Evolutionary conservation across 306 rosid species (phyloP).

Genomic region (Carpinus fangiana): DNA sequence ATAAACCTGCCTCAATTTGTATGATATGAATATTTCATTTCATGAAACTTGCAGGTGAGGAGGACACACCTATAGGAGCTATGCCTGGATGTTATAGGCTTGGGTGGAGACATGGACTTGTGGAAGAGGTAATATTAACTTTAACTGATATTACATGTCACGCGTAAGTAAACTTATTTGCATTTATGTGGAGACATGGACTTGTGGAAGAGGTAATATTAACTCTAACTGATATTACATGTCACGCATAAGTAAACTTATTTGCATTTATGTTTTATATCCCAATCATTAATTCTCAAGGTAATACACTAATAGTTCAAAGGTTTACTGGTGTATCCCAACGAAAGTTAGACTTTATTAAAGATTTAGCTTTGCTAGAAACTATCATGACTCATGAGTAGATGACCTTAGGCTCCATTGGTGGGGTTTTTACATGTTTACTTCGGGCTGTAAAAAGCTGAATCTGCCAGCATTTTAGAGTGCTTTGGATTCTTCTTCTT

Average conservation of each 20-base stretch:
- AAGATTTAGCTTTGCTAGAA: background rate
- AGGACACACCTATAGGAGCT: conserved; percentile 91
- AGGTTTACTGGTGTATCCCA: background rate
- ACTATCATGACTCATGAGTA: background rate
- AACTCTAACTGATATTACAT: background rate
- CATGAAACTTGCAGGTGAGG: conserved; percentile 64
- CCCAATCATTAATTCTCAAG: conserved; percentile 1
- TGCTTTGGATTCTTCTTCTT: background rate
- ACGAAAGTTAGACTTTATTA: background rate
- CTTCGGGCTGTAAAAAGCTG: background rate
- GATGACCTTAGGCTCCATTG: background rate
- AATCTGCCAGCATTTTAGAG: background rate
- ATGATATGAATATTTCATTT: conserved; percentile 18
- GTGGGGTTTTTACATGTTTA: background rate
- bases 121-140: conserved; percentile 69
- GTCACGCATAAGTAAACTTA: conserved; percentile 14
- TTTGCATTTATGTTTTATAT: conserved; percentile 6
- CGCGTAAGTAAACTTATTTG: conserved; percentile 10
- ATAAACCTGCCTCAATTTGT: conserved; percentile 11
- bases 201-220: too few species aligned
- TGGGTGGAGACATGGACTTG: conserved; percentile 97
- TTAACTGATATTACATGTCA: conserved; percentile 2
- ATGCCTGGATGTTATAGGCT: conserved; percentile 98
- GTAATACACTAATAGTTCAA: background rate
- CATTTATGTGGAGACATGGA: too few species aligned